A percentile compares a stretch with the other conserved stretches of the same genome.
These are phyloP conservation scores for Lactarius trivialis DNA, from an alignment of 768 basidiomycete genomes.

Conservation along the genomic window DNA sequence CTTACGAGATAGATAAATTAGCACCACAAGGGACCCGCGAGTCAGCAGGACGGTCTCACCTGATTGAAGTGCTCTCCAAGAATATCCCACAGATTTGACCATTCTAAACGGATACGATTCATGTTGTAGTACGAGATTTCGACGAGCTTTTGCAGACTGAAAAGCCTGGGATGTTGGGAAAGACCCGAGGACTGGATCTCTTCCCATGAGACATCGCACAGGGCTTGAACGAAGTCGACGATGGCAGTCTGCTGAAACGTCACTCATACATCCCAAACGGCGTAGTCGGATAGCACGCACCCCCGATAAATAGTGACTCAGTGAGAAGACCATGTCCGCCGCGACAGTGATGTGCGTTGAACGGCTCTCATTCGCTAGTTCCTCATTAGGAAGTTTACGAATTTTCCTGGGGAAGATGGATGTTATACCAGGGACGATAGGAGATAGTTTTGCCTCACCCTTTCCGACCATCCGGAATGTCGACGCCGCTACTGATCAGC, in stretches of 20 bases:
- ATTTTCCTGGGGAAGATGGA: slow-evolving; percentile 30
- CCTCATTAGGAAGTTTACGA: slow-evolving; percentile 76
- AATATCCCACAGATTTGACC: slow-evolving; percentile 97
- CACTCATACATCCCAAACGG: background rate
- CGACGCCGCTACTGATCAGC: slow-evolving; percentile 85
- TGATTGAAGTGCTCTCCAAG: slow-evolving; percentile 98
- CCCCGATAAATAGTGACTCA: slow-evolving; percentile 90
- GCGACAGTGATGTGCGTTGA: slow-evolving; percentile 98
- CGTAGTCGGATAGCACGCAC: slow-evolving; percentile 42
- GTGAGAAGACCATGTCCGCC: slow-evolving; percentile 98
- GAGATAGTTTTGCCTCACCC: slow-evolving; percentile 46
- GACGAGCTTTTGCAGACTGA: slow-evolving; percentile 95
- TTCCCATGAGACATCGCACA: slow-evolving; percentile 98
- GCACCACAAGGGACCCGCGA: background rate
- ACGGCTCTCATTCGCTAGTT: slow-evolving; percentile 92
- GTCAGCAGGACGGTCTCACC: slow-evolving; percentile 37
- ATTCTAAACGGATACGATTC: slow-evolving; percentile 95
- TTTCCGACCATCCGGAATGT: slow-evolving; percentile 76
- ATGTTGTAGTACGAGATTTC: slow-evolving; percentile 99
- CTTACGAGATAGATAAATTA: slow-evolving; percentile 41
- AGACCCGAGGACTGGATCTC: slow-evolving; percentile 97
- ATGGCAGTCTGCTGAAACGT: slow-evolving; percentile 69
- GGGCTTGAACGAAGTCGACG: slow-evolving; percentile 92
- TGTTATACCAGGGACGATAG: background rate
- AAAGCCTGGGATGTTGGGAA: slow-evolving; percentile 89